Evolutionary conservation across 352 stramenopile genomes (phyloP).

Genomic region (Phytophthora sp.): DNA sequence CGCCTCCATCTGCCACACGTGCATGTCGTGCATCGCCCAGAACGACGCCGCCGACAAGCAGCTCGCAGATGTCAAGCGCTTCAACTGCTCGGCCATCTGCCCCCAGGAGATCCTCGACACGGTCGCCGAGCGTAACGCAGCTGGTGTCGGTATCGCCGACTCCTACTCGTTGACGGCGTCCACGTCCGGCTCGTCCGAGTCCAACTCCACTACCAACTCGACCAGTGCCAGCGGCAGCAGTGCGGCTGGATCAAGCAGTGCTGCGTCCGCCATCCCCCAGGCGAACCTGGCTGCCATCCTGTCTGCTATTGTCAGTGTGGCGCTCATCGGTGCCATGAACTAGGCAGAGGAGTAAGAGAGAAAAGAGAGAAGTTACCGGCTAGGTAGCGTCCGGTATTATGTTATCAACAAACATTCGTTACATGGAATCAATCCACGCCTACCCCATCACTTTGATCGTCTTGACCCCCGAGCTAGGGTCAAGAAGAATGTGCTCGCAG

Average conservation of each 20-base stretch:
- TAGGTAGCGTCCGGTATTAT: constrained; percentile 12
- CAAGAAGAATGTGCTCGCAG: too few relatives aligned
- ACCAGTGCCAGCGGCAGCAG: constrained; percentile 15
- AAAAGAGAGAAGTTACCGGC: neutral
- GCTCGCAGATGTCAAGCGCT: constrained; percentile 62
- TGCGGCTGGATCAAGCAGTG: constrained; percentile 13
- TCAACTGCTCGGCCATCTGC: constrained; percentile 81
- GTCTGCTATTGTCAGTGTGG: constrained; percentile 17
- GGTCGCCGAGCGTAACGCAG: constrained; percentile 59
- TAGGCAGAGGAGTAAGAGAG: constrained; percentile 8
- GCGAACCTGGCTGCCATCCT: constrained; percentile 19
- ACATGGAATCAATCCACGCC: too few relatives aligned
- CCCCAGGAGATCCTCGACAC: constrained; percentile 69
- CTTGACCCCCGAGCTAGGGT: too few relatives aligned
- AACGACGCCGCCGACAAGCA: constrained; percentile 66
- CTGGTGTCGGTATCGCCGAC: constrained; percentile 64
- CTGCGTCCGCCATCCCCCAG: constrained; percentile 9
- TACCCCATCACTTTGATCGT: too few relatives aligned
- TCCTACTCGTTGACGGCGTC: constrained; percentile 42
- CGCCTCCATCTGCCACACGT: constrained; percentile 81
- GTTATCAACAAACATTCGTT: constrained; percentile 20
- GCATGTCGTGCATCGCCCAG: constrained; percentile 79
- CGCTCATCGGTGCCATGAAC: constrained; percentile 24
- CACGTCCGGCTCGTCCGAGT: constrained; percentile 26
- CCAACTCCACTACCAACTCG: constrained; percentile 7